phyloP scores from a whole-genome alignment of 2,329 filamentous ascomycete species.

The Juglanconis sp. region DNA sequence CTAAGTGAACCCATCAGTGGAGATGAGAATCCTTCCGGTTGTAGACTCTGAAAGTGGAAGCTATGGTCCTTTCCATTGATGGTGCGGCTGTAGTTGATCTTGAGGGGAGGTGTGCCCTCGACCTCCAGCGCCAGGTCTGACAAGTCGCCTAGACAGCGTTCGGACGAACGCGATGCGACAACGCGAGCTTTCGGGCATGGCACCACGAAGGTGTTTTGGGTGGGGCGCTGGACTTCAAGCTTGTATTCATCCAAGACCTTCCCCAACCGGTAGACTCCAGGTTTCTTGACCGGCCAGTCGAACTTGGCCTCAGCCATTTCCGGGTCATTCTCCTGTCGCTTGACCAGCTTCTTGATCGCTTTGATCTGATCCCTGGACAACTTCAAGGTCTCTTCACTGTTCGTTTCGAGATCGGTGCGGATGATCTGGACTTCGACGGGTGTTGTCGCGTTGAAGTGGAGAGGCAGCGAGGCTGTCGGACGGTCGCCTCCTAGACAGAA shows the following conservation, averaged over 20 bases:
- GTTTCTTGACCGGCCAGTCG: conserved; percentile 74
- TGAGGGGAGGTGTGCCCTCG: conserved; percentile 82
- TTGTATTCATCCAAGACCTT: conserved; percentile 92
- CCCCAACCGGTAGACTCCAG: conserved; percentile 80
- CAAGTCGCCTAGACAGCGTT: conserved; percentile 81
- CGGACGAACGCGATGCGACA: conserved; percentile 55
- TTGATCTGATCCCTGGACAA: conserved; percentile 72
- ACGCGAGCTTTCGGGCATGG: conserved; percentile 79
- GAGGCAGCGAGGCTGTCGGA: conserved; percentile 66
- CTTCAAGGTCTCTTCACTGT: conserved; percentile 74
- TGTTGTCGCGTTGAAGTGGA: conserved; percentile 89
- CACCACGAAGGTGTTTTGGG: conserved; percentile 78
- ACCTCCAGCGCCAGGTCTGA: conserved; percentile 83
- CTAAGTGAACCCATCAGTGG: conserved; percentile 65
- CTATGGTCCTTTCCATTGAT: conserved; percentile 81
- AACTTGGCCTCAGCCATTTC: conserved; percentile 62
- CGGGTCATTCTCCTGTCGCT: conserved; percentile 64
- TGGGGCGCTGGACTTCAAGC: conserved; percentile 78
- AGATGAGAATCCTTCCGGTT: conserved; percentile 80
- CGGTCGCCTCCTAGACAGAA: conserved; percentile 74
- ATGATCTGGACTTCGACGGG: conserved; percentile 87
- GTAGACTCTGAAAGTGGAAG: conserved; percentile 88
- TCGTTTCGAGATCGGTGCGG: conserved; percentile 79
- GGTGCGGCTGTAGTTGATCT: conserved; percentile 85
- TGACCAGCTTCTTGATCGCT: conserved; percentile 65